Evolutionary conservation across 129 eudicot genomes (phyloP), one percentile per base, ranked within the genome.

Genomic region (Pseudognaphalium luteoalbum): DNA sequence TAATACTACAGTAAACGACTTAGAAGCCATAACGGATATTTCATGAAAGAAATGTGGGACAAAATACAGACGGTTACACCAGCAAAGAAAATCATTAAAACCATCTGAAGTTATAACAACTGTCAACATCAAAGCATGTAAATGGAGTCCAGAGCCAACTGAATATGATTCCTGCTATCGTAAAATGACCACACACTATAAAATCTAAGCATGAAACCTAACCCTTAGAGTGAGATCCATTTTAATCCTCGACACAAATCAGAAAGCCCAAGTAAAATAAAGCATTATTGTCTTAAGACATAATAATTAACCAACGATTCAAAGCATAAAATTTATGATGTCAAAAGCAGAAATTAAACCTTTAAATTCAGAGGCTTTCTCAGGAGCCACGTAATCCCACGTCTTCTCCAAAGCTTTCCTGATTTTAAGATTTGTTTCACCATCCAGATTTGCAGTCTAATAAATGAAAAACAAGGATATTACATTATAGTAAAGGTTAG

Each of bases 401-500:
- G 99, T 94, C 87, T 86, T 94, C 79, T 94, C 99, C 72, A 87
- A 73, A 62, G 99, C 99, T 86, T 94, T 94, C 82, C 99, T 83
- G 74, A 94, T 94, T 89, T 94, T 94, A 69, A 94, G 85, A 80
- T 94, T 94, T 74, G 99, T 94, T 89, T 94, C 99, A 65, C 99
- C 99, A 78, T 94, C 99, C 87, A 94, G 81, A 84, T 94, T 94
- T 75, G 99, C 97, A 69, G 99, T 94, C 99, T 94, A 85, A 68
- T 19, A 68, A 60, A 59, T 72, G 58, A 66, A 66, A 11, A 78
- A 82, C 29, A 74, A 25, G 50, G 41, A 62, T 34, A 70, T 63
- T 37, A 76, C 64, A 9, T 20, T 64, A 72, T 39, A 65, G 68
- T 64, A 79, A 72, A 50, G 39, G 56, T 28, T 64, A 28, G 73